phyloP scores from a whole-genome alignment of 73 alveolate genomes.

The Paraurostyla sp. region DNA sequence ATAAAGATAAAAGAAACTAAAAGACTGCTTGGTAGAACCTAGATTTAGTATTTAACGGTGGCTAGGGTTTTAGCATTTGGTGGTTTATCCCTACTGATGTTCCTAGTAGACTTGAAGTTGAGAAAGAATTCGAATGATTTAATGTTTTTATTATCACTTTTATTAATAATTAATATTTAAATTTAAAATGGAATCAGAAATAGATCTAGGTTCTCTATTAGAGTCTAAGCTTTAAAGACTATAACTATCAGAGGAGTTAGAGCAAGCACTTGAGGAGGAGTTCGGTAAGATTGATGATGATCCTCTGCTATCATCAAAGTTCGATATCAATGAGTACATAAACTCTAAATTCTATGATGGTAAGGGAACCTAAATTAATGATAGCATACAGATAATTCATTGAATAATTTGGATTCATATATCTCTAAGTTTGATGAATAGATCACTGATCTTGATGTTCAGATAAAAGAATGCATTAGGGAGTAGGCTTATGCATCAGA shows the following conservation, averaged over 20 bases:
- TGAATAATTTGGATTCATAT: conserved; percentile 71
- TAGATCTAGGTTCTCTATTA: neutral
- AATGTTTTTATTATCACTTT: neutral
- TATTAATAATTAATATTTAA: neutral
- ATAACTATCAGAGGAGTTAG: conserved; percentile 35
- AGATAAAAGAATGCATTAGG: conserved; percentile 81
- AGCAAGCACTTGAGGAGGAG: conserved; percentile 50
- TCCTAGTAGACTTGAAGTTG: neutral
- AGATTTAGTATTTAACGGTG: conserved; percentile 52
- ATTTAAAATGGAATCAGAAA: conserved; percentile 26
- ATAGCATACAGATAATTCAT: neutral
- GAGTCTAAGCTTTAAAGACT: conserved; percentile 51
- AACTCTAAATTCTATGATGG: conserved; percentile 82
- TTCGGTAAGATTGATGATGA: conserved; percentile 50
- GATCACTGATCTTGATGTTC: conserved; percentile 75
- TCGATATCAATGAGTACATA: conserved; percentile 82
- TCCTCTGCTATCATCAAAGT: conserved; percentile 79
- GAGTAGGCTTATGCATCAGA: conserved; percentile 90
- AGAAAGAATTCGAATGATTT: conserved; percentile 54
- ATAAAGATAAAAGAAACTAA: neutral
- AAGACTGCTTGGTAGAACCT: conserved; percentile 26
- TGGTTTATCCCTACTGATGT: conserved; percentile 53
- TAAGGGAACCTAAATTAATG: conserved; percentile 2
- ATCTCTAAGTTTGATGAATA: conserved; percentile 75
- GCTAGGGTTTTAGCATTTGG: conserved; percentile 45